These are phyloP conservation scores for Pyricularia pennisetigena DNA, from an alignment of 2,329 filamentous ascomycete genomes.

Conservation along the genomic window DNA sequence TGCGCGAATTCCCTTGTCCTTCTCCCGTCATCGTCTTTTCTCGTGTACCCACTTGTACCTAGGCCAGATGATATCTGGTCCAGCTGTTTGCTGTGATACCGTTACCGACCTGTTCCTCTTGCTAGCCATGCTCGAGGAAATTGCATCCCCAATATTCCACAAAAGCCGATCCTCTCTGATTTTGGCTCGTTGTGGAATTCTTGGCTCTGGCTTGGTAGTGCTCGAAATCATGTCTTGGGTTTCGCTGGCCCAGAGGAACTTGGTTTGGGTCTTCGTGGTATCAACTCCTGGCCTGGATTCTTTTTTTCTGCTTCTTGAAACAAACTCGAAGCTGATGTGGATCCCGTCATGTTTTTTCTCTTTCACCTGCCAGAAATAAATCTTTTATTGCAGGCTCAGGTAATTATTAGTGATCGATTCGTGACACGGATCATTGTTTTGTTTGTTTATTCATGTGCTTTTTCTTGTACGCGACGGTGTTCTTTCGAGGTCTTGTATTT, in stretches of 20 bases:
- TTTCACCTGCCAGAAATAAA: not conserved
- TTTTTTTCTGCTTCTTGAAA: not conserved
- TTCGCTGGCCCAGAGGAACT: not conserved
- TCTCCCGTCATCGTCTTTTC: too few species aligned
- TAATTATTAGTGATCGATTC: not conserved
- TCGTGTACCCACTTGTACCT: not conserved
- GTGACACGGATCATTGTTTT: not conserved
- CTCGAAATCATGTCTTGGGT: not conserved
- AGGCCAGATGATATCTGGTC: too few species aligned
- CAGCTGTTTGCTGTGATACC: not conserved
- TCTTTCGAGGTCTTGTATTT: not conserved
- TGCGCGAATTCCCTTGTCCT: not conserved
- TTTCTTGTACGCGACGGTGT: not conserved
- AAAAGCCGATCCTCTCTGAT: not conserved
- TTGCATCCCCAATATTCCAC: not conserved
- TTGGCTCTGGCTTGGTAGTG: not conserved
- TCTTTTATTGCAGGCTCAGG: not conserved
- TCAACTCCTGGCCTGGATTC: not conserved
- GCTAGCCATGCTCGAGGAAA: too few species aligned
- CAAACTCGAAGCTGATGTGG: not conserved
- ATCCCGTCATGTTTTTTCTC: not conserved
- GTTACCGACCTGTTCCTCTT: too few species aligned
- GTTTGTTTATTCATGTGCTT: not conserved
- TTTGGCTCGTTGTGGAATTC: not conserved
- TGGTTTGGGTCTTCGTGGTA: not conserved